Percentiles rank a stretch among this genome's conserved stretches.
These are phyloP conservation scores for Fusarium sp. DNA, from an alignment of 2,329 filamentous ascomycete species.

Conservation along the genomic window DNA sequence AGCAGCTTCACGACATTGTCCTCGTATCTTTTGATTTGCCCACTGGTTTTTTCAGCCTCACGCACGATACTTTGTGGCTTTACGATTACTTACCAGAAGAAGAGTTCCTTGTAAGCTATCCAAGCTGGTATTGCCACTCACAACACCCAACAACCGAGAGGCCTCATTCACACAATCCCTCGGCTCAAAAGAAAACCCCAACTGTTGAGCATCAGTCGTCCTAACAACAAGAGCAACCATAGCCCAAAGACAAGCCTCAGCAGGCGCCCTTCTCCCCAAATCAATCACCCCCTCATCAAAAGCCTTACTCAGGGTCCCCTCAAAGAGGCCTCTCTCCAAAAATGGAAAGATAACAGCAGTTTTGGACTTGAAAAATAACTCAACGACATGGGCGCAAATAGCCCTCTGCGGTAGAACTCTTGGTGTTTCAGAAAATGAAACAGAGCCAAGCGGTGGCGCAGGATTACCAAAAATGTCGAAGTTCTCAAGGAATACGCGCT, in stretches of 20 bases:
- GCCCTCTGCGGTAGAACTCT: conserved; percentile 5
- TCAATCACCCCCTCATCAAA: conserved; percentile 6
- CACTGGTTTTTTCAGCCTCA: not conserved
- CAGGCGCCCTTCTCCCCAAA: not conserved
- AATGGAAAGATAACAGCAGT: conserved; percentile 25
- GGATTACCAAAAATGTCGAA: conserved; percentile 30
- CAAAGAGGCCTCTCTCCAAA: conserved; percentile 18
- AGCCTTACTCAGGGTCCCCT: conserved; percentile 14
- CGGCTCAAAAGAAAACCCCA: not conserved
- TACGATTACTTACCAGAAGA: conserved; percentile 4
- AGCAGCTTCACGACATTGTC: conserved; percentile 20
- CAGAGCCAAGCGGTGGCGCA: not conserved
- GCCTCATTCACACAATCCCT: conserved; percentile 16
- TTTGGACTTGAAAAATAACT: conserved; percentile 26
- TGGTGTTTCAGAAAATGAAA: conserved; percentile 8
- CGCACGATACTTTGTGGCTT: accelerated
- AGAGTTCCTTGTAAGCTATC: conserved; percentile 26
- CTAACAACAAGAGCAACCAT: conserved; percentile 18
- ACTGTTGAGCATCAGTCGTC: conserved; percentile 1
- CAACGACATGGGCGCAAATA: conserved; percentile 5
- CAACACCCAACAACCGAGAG: not conserved
- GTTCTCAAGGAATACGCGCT: conserved; percentile 34
- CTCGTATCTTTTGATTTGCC: conserved; percentile 22
- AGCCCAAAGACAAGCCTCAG: conserved; percentile 27
- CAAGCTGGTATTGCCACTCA: conserved; percentile 21